Conservation (phyloP, 331 rosid species). For the Telfairia occidentalis region DNA sequence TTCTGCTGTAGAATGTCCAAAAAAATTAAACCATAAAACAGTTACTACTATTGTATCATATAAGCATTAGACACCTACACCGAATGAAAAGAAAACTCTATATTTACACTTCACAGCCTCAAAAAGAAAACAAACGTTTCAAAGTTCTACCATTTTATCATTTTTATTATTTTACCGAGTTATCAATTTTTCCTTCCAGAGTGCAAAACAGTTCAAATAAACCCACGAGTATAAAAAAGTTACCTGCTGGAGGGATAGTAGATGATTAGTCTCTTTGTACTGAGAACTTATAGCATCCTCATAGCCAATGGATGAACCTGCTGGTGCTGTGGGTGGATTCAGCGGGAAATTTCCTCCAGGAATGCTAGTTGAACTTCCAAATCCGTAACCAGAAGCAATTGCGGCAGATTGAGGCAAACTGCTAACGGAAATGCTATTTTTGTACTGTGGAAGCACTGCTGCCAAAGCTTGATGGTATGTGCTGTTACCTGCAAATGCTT, state of each 20-base stretch:
- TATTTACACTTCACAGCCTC: background rate
- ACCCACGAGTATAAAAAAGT: background rate
- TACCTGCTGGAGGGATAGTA: constrained; percentile 95
- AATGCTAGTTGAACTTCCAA: constrained; percentile 71
- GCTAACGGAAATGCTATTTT: constrained; percentile 83
- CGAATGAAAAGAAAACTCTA: background rate
- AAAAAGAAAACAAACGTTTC: background rate
- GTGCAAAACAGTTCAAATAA: background rate
- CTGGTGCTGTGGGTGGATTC: constrained; percentile 60
- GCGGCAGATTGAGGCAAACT: constrained; percentile 91
- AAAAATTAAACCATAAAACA: background rate
- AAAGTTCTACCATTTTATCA: background rate
- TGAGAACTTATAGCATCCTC: constrained; percentile 80
- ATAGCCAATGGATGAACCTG: constrained; percentile 68
- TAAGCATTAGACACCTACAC: background rate
- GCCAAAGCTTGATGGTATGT: constrained; percentile 93
- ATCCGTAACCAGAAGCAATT: constrained; percentile 82
- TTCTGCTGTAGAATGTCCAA: constrained; percentile 30
- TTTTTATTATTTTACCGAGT: background rate
- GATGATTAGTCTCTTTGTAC: constrained; percentile 75
- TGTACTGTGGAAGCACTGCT: constrained; percentile 89
- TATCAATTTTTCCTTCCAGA: background rate
- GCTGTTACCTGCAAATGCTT: constrained; percentile 80
- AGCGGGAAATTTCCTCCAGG: constrained; percentile 85
- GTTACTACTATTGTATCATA: background rate